Conservation (phyloP, 148 eudicot genomes). For the Silene conica region DNA sequence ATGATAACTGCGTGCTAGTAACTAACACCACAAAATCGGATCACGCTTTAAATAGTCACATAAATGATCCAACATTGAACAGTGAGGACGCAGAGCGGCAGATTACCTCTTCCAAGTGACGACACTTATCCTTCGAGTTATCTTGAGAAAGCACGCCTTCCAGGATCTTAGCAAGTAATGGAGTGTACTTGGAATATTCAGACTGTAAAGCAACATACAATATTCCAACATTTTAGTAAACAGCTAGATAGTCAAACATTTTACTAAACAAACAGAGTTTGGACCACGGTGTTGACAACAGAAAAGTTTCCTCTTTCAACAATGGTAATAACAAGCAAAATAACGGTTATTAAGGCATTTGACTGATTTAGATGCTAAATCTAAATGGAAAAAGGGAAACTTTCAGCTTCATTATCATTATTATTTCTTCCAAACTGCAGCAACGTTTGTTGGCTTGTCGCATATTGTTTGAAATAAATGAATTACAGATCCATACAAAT, state of each 20-base stretch:
- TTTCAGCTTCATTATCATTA: not conserved
- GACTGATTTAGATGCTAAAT: not conserved
- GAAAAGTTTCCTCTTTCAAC: not conserved
- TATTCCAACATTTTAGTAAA: constrained; percentile 5
- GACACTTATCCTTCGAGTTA: constrained; percentile 47
- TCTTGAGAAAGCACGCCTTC: constrained; percentile 66
- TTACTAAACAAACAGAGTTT: not conserved
- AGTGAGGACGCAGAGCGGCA: not conserved
- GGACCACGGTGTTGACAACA: not conserved
- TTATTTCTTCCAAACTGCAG: not conserved
- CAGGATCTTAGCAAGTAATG: constrained; percentile 87
- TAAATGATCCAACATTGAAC: not conserved
- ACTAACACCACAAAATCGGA: not conserved
- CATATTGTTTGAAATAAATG: not conserved
- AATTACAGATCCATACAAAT: not conserved
- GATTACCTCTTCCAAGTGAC: constrained; percentile 64
- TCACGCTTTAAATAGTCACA: not conserved
- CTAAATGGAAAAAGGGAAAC: not conserved
- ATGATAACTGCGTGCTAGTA: no score
- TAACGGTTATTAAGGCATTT: not conserved
- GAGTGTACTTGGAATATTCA: constrained; percentile 83
- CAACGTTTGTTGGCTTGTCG: not conserved
- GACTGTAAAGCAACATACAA: constrained; percentile 47
- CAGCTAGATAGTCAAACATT: not conserved
- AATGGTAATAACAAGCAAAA: not conserved